A percentile compares a stretch with the other conserved stretches of the same genome.
Evolutionary conservation across 2,329 filamentous ascomycete genomes (phyloP).

Genomic region (Hypoxylon sp.): DNA sequence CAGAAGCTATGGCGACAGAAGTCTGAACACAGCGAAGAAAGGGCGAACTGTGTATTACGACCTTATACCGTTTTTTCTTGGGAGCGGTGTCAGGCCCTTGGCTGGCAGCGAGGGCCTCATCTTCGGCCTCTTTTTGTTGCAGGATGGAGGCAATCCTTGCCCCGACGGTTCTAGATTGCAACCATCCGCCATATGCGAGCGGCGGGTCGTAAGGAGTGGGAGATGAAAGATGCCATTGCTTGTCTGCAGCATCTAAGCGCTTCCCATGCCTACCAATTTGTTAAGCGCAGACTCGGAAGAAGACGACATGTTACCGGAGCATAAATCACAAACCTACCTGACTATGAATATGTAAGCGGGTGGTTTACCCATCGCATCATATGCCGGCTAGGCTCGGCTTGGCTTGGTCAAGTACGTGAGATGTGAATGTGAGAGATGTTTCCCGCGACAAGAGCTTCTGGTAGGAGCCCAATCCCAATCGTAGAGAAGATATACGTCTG

Average conservation of each 20-base stretch:
- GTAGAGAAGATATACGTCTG: not conserved
- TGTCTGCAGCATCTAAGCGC: conserved; percentile 92
- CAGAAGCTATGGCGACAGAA: conserved; percentile 86
- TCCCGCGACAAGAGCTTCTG: not conserved
- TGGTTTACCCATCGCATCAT: conserved; percentile 57
- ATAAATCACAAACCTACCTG: conserved; percentile 53
- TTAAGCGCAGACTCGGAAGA: conserved; percentile 11
- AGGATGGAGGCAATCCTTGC: conserved; percentile 82
- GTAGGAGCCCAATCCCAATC: not conserved
- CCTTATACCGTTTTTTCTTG: conserved; percentile 73
- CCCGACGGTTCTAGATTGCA: conserved; percentile 84
- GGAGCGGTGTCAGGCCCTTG: conserved; percentile 34
- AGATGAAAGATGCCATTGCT: conserved; percentile 92
- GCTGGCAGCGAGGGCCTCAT: conserved; percentile 42
- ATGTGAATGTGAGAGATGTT: conserved; percentile 5
- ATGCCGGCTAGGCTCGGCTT: conserved; percentile 17
- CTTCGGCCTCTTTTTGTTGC: conserved; percentile 62
- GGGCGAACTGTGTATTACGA: conserved; percentile 93
- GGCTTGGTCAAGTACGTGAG: conserved; percentile 6
- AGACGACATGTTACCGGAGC: conserved; percentile 5
- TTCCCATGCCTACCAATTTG: conserved; percentile 78
- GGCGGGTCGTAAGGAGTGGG: conserved; percentile 96
- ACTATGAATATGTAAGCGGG: conserved; percentile 64
- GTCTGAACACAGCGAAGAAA: conserved; percentile 95
- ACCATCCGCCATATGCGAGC: conserved; percentile 93